Conservation (phyloP, 148 eudicot genomes). For the Selenicereus undatus region DNA sequence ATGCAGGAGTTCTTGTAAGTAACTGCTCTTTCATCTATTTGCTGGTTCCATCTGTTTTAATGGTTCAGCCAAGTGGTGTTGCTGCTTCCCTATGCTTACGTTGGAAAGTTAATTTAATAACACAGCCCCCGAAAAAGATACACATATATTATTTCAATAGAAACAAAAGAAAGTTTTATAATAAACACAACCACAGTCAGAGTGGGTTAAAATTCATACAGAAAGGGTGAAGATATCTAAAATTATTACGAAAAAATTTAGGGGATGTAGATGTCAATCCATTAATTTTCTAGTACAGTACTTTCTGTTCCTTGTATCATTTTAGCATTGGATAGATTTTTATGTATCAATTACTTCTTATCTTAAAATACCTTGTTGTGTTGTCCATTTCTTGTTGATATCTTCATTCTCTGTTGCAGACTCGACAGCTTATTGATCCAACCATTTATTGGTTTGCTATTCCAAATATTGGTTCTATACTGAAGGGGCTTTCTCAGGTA, state of each 20-base stretch:
- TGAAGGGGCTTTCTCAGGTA: constrained; percentile 94
- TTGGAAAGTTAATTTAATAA: neutral
- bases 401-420: constrained; percentile 36
- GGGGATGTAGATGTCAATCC: too few species aligned
- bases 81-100: neutral
- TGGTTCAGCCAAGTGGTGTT: neutral
- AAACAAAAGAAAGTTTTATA: too few species aligned
- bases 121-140: too few species aligned
- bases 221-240: too few species aligned
- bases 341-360: neutral
- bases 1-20: constrained; percentile 89
- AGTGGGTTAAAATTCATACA: too few species aligned
- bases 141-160: too few species aligned
- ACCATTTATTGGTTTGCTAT: constrained; percentile 92
- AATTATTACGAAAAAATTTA: too few species aligned
- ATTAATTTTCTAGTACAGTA: neutral
- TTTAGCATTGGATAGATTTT: neutral
- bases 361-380: neutral
- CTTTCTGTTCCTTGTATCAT: neutral
- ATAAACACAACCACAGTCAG: too few species aligned
- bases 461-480: constrained; percentile 79
- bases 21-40: neutral
- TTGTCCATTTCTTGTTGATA: constrained; percentile 2
- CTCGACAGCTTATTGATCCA: constrained; percentile 91
- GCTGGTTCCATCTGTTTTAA: neutral